Percentiles rank a stretch among this genome's conserved stretches.
Conservation (phyloP, 768 basidiomycete genomes). For the Saitozyma podzolica region DNA sequence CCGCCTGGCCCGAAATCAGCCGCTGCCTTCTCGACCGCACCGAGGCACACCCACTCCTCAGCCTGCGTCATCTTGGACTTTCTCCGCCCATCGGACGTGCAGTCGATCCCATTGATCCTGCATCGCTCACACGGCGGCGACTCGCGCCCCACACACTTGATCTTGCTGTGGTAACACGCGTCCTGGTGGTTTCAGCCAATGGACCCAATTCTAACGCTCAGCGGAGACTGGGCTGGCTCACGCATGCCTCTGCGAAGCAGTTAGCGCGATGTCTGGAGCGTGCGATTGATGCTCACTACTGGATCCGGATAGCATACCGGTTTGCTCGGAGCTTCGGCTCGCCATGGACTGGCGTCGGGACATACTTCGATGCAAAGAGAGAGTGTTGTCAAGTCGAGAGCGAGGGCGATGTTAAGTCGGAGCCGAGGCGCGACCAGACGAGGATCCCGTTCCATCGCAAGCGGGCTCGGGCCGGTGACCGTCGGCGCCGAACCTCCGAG, state of each 20-base stretch:
- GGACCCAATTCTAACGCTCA: background rate
- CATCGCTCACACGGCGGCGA: conserved; percentile 12
- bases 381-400: no score
- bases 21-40: background rate
- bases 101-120: background rate
- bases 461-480: background rate
- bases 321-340: no score
- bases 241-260: conserved; percentile 2
- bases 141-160: conserved; percentile 6
- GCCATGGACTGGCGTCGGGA: no score
- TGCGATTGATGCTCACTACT: no score
- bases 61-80: conserved; percentile 5
- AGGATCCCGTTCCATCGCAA: background rate
- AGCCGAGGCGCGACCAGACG: no score
- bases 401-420: no score
- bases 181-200: background rate
- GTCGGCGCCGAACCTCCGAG: conserved; percentile 7
- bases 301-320: no score
- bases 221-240: background rate
- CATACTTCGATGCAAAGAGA: no score
- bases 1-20: background rate
- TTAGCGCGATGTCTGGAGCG: background rate
- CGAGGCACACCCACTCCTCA: background rate
- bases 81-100: conserved; percentile 4
- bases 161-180: conserved; percentile 4